Evolutionary conservation across 805 yeast species (phyloP).

Genomic region (Huiozyma sinensis): DNA sequence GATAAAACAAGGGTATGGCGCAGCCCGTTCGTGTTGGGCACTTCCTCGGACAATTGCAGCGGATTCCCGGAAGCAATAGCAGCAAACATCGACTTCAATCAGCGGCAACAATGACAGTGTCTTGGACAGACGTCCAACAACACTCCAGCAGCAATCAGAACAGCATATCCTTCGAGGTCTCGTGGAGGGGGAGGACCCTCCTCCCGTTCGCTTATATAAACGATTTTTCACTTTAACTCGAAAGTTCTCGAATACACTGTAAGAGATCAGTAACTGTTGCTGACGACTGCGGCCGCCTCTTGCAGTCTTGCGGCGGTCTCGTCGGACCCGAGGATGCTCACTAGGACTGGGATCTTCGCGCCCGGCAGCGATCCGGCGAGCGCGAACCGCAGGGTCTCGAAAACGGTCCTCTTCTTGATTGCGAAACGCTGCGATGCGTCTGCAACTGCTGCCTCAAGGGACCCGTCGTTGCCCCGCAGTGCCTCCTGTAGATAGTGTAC

Average conservation of each 20-base stretch:
- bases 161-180: neutral
- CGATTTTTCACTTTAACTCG: too few relatives aligned
- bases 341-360: conserved; percentile 46
- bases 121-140: neutral
- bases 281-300: too few relatives aligned
- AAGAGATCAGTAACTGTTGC: too few relatives aligned
- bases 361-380: conserved; percentile 66
- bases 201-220: too few relatives aligned
- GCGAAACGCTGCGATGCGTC: too few relatives aligned
- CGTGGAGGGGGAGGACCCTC: neutral
- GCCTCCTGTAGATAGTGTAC: too few relatives aligned
- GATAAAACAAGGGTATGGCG: conserved; percentile 29
- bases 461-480: too few relatives aligned
- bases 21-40: conserved; percentile 29
- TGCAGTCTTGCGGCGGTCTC: conserved; percentile 6
- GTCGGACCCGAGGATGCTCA: conserved; percentile 44
- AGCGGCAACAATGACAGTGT: neutral
- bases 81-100: conserved; percentile 22
- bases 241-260: too few relatives aligned
- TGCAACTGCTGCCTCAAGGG: too few relatives aligned
- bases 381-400: conserved; percentile 53
- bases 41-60: conserved; percentile 27
- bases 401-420: conserved; percentile 32
- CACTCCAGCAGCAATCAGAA: neutral
- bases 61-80: conserved; percentile 33